Base-by-base conservation (phyloP, 441 rosid species). In the Aleurites moluccanus region DNA sequence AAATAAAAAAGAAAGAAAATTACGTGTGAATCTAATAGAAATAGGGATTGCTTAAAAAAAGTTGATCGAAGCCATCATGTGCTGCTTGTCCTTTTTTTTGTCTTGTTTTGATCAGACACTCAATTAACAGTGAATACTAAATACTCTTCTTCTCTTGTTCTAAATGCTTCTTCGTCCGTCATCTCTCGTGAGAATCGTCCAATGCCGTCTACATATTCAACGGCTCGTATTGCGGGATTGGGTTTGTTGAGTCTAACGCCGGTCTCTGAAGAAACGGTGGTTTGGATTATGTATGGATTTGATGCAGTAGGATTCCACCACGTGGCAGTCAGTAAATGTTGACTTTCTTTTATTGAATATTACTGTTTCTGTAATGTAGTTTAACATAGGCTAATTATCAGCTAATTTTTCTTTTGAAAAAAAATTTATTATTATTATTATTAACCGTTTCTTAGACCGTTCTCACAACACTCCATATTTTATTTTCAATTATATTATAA, bases 211-310 rank as follows among this genome's bases (percentile, higher is more conserved):
- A 13, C 13, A 13, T 1, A 49, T 60, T 80, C 70, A 53, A 77
- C 83, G 85, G 91, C 76, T 9, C 1, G 69, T 47, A 79, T 80
- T 47, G 25, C 66, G 45, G 47, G 70, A 45, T 35, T 9, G 49
- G 25, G 62, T 57, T 60, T 28, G 15, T 4, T 10, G 33, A 52
- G 18, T 16, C 56, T 4, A 60, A 55, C 59, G 60, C 61, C 28
- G 40, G 65, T 33, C 7, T 25, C 14, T 21, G 61, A 35, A 20
- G 14, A 18, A 21, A 71, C 75, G 66, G 38, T 23, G 11, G 30
- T 42, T 38, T 10, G 10, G 16, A 53, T 30, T 38, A n/a, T 57
- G 7, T 0, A 25, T 2, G 13, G n/a, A n/a, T n/a, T n/a, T n/a
- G 11, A 3, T 57, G 52, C 33, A 74, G 62, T 49, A 68, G 60